Conservation (phyloP, 2,329 filamentous ascomycete genomes). For the Ascochyta viciae-villosae region DNA sequence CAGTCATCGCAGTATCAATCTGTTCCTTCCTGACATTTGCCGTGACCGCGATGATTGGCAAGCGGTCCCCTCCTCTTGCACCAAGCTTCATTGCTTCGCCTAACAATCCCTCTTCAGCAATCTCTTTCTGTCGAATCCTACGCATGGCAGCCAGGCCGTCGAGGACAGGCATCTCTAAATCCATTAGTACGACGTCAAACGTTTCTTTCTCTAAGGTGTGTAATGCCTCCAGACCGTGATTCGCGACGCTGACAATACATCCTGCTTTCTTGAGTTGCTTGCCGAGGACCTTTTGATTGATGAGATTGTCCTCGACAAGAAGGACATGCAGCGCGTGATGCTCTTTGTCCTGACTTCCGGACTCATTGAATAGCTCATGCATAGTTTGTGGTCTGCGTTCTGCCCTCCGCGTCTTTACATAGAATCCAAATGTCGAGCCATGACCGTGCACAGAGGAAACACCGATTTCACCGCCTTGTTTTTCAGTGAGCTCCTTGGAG, state of each 20-base stretch:
- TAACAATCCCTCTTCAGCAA: conserved; percentile 33
- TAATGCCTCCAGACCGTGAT: conserved; percentile 49
- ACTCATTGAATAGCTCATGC: conserved; percentile 12
- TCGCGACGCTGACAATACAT: conserved; percentile 40
- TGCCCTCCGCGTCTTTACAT: conserved; percentile 47
- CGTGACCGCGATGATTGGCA: conserved; percentile 49
- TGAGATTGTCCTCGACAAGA: conserved; percentile 50
- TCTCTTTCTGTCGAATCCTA: conserved; percentile 57
- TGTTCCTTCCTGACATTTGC: conserved; percentile 49
- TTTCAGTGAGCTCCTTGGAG: conserved; percentile 54
- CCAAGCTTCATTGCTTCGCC: conserved; percentile 28
- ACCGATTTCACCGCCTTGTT: conserved; percentile 56
- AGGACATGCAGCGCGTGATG: conserved; percentile 35
- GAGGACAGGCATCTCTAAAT: conserved; percentile 65
- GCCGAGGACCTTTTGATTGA: conserved; percentile 49
- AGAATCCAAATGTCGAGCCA: conserved; percentile 55
- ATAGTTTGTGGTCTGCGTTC: conserved; percentile 18
- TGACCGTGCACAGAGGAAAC: conserved; percentile 48
- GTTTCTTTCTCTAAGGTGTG: conserved; percentile 35
- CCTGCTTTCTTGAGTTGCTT: conserved; percentile 46
- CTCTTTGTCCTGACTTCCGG: background rate
- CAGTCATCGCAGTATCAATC: conserved; percentile 42
- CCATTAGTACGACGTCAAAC: conserved; percentile 52
- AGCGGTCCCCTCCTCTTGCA: conserved; percentile 23
- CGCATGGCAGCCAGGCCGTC: conserved; percentile 53